Evolutionary conservation across 805 yeast species (phyloP).

Genomic region (Candida namnaoensis): DNA sequence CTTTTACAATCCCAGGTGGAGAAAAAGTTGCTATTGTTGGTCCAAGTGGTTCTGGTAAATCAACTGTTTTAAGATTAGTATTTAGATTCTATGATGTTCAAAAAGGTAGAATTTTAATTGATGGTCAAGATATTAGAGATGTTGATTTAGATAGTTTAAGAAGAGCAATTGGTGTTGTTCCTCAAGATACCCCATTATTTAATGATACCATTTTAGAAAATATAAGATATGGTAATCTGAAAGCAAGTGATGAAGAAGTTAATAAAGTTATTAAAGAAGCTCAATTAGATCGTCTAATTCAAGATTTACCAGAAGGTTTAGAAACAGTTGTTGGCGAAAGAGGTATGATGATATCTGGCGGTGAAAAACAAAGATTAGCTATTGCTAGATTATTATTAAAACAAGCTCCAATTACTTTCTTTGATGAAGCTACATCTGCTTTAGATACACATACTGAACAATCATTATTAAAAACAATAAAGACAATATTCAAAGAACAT

Average conservation of each 20-base stretch:
- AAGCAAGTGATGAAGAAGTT: constrained; percentile 69
- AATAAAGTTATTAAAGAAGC: constrained; percentile 56
- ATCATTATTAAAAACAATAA: constrained; percentile 66
- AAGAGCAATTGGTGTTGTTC: constrained; percentile 79
- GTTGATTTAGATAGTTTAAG: constrained; percentile 73
- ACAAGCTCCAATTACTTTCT: constrained; percentile 81
- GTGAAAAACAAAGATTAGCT: constrained; percentile 93
- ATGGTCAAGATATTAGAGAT: constrained; percentile 79
- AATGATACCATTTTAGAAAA: constrained; percentile 86
- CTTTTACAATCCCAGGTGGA: constrained; percentile 86
- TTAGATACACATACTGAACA: constrained; percentile 96
- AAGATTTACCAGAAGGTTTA: constrained; percentile 74
- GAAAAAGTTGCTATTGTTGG: constrained; percentile 91
- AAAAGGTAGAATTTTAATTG: constrained; percentile 70
- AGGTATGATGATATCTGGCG: constrained; percentile 99
- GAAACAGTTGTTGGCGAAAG: constrained; percentile 90
- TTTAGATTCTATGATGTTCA: constrained; percentile 86
- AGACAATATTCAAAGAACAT: constrained; percentile 48
- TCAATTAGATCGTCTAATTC: constrained; percentile 52
- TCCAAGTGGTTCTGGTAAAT: constrained; percentile 93
- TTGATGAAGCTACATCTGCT: constrained; percentile 96
- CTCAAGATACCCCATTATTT: constrained; percentile 95
- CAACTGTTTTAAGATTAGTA: constrained; percentile 74
- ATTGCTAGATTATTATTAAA: constrained; percentile 86
- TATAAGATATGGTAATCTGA: constrained; percentile 74